phyloP scores from a whole-genome alignment of 495 filamentous ascomycete genomes.

The Penicillium desertorum region DNA sequence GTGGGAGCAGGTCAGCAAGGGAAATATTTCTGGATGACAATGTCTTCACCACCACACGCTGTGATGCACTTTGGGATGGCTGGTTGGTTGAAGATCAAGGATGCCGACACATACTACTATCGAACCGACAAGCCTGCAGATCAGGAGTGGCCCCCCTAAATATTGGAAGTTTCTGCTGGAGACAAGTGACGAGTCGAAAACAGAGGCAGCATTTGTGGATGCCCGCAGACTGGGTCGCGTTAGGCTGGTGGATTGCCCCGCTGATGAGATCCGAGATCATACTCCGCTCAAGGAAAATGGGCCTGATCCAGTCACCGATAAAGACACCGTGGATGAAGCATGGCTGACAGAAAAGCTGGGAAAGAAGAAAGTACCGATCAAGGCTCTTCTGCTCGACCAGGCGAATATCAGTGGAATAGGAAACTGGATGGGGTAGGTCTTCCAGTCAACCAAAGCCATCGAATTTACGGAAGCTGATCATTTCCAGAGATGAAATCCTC shows the following conservation, averaged over 20 bases:
- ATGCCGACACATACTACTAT: constrained; percentile 75
- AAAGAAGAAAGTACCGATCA: constrained; percentile 78
- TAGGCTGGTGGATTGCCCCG: constrained; percentile 77
- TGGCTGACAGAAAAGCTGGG: constrained; percentile 69
- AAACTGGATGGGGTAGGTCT: constrained; percentile 85
- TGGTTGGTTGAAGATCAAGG: constrained; percentile 85
- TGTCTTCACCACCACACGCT: constrained; percentile 75
- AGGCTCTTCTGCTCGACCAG: constrained; percentile 84
- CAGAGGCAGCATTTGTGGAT: constrained; percentile 84
- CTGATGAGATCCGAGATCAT: constrained; percentile 69
- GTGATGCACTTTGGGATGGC: constrained; percentile 91
- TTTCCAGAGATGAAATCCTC: constrained; percentile 74
- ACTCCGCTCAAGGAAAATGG: constrained; percentile 86
- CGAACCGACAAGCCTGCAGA: constrained; percentile 61
- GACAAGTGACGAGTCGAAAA: constrained; percentile 57
- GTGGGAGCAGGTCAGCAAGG: constrained; percentile 77
- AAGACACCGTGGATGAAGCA: constrained; percentile 66
- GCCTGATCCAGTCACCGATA: constrained; percentile 87
- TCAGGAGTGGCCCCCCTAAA: constrained; percentile 77
- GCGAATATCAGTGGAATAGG: constrained; percentile 89
- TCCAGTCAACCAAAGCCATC: background rate
- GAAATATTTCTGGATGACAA: constrained; percentile 91
- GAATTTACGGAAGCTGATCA: constrained; percentile 15
- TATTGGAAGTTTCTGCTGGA: constrained; percentile 83
- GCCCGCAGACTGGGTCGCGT: constrained; percentile 72